Percentiles rank a stretch among this genome's conserved stretches.
Conservation (phyloP, 345 rosid genomes). For the Xanthoceras sorbifolium region DNA sequence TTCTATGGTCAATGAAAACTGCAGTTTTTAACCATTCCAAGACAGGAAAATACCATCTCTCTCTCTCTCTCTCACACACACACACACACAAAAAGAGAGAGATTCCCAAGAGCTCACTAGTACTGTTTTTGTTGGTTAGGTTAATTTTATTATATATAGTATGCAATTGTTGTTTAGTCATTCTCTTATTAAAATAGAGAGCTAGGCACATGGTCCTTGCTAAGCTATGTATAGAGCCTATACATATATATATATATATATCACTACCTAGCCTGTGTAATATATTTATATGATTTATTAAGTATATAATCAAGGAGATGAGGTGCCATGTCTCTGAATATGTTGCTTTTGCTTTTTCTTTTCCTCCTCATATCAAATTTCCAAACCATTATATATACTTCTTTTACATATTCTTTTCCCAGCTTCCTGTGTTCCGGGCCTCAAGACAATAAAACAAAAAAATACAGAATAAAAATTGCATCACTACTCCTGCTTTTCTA, state of each 20-base stretch:
- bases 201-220: constrained; percentile 39
- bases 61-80: too few relatives aligned
- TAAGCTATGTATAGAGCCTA: constrained; percentile 7
- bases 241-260: too few relatives aligned
- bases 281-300: constrained; percentile 11
- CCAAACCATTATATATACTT: too few relatives aligned
- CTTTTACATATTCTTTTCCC: constrained; percentile 27
- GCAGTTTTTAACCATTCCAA: constrained; percentile 9
- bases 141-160: constrained; percentile 14
- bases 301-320: constrained; percentile 22
- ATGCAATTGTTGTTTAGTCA: constrained; percentile 22
- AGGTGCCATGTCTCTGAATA: constrained; percentile 41
- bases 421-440: constrained; percentile 24
- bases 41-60: neutral
- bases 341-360: constrained; percentile 16
- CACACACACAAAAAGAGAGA: constrained; percentile 8
- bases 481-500: constrained; percentile 20
- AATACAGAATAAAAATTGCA: constrained; percentile 18
- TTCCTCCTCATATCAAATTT: neutral
- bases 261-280: constrained; percentile 13
- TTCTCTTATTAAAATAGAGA: constrained; percentile 11
- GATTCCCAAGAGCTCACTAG: constrained; percentile 27
- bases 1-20: constrained; percentile 34
- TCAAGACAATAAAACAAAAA: constrained; percentile 25
- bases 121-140: neutral